phyloP scores from a whole-genome alignment of 306 rosid genomes.

The Gynostemma pentaphyllum region DNA sequence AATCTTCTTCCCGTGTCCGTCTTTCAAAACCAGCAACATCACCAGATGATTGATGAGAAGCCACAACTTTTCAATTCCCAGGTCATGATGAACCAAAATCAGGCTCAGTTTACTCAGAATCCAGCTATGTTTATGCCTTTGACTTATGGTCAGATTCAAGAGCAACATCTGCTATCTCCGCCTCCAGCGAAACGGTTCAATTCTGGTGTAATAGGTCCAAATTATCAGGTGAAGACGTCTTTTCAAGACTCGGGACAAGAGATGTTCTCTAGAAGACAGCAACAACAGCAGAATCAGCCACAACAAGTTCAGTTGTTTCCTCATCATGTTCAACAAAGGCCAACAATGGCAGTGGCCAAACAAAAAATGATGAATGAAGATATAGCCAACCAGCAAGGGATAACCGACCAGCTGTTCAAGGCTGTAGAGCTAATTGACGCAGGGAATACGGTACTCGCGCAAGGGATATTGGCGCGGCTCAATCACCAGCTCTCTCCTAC shows the following conservation, averaged over 20 bases:
- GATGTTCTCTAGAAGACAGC: neutral
- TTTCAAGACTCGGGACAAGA: slow-evolving; percentile 5
- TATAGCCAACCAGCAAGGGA: slow-evolving; percentile 35
- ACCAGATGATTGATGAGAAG: slow-evolving; percentile 52
- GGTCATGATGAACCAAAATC: slow-evolving; percentile 43
- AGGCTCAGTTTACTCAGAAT: slow-evolving; percentile 40
- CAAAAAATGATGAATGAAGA: slow-evolving; percentile 52
- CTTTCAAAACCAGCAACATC: slow-evolving; percentile 35
- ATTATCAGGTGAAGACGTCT: slow-evolving; percentile 16
- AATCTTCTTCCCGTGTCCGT: neutral
- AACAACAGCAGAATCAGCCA: slow-evolving; percentile 13
- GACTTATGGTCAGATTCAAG: slow-evolving; percentile 42
- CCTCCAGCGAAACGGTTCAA: slow-evolving; percentile 52
- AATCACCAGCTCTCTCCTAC: slow-evolving; percentile 93
- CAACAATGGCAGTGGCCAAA: slow-evolving; percentile 26
- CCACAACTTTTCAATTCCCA: slow-evolving; percentile 44
- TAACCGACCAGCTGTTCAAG: slow-evolving; percentile 60
- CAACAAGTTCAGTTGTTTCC: slow-evolving; percentile 49
- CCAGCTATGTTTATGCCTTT: slow-evolving; percentile 49
- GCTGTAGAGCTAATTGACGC: slow-evolving; percentile 79
- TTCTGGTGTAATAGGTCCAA: slow-evolving; percentile 30
- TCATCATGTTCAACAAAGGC: slow-evolving; percentile 49
- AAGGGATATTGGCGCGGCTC: slow-evolving; percentile 99
- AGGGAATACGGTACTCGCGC: slow-evolving; percentile 82
- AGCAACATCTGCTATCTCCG: slow-evolving; percentile 37